Base-by-base conservation (phyloP, 2,329 filamentous ascomycete genomes). In the Lasiodiplodia sp. region DNA sequence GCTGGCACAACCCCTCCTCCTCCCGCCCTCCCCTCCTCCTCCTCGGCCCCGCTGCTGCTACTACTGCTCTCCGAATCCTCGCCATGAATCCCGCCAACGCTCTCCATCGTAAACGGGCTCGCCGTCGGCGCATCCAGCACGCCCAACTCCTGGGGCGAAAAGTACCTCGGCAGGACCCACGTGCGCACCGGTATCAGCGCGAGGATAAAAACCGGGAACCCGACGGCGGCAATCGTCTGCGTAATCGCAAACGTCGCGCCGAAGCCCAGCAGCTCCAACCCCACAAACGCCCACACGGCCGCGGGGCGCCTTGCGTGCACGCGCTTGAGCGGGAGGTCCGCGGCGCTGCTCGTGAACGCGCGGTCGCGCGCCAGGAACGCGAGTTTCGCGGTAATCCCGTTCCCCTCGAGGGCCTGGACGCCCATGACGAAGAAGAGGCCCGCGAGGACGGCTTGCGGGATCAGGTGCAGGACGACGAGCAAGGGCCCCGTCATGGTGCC, bases 371-470 rank as follows among this genome's bases (percentile, higher is more conserved):
- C 73, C 37, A 86, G 80, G 77, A 82, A 87, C 40, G 86, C 70
- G 0, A 86, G 70, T 71, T 87, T 87, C 4, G 80, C 73, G 0
- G 84, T 82, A 68, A 88, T 87, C 71, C 84, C 84, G 76, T 87
- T 87, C 23, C 80, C 82, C 70, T 84, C 80, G 52, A 88, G 83
- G 2, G 82, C 76, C 73, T 84, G 79, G 73, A 84, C 84, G 25
- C 86, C 86, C 71, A 88, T 86, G 31, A 87, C 83, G 76, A 88
- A 88, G 79, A 88, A 88, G 1, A 88, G 81, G 7, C 86, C 86
- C 3, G 82, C 83, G 69, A 88, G 84, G 0, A 88, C 80, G 1
- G 83, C 84, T 63, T 83, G 81, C 0, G 86, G 86, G 72, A 88
- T 87, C 0, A 85, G 83, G 64, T 86, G 82, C 2, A 88, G 75